These are phyloP conservation scores for Ramalina peruviana DNA, from an alignment of 495 filamentous ascomycete species.

Conservation along the genomic window DNA sequence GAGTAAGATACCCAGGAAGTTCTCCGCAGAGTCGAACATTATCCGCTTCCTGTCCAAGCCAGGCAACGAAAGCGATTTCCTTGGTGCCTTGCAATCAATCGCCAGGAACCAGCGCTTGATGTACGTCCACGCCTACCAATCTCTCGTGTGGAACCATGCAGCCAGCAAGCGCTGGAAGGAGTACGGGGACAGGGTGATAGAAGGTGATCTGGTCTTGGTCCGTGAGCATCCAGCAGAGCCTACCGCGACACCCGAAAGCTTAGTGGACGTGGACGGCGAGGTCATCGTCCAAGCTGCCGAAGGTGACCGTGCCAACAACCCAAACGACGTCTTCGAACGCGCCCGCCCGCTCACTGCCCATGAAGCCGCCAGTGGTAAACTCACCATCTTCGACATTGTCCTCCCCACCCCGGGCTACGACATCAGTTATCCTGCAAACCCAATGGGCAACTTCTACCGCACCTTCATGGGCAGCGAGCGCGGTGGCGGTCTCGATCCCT, in stretches of 20 bases:
- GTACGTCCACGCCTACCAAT: constrained; percentile 96
- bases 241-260: constrained; percentile 14
- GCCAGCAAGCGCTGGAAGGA: constrained; percentile 63
- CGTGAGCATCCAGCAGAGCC: constrained; percentile 34
- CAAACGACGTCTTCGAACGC: constrained; percentile 51
- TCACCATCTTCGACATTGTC: constrained; percentile 80
- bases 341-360: constrained; percentile 61
- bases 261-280: constrained; percentile 58
- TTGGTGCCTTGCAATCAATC: constrained; percentile 65
- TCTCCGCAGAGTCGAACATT: constrained; percentile 61
- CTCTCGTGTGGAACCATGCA: constrained; percentile 79
- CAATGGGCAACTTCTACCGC: constrained; percentile 66
- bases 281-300: constrained; percentile 44
- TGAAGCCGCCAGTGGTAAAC: constrained; percentile 68
- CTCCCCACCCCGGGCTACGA: constrained; percentile 88
- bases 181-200: constrained; percentile 55
- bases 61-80: constrained; percentile 42
- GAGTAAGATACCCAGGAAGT: constrained; percentile 60
- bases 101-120: constrained; percentile 69
- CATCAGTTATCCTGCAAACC: constrained; percentile 70
- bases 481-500: constrained; percentile 66
- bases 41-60: constrained; percentile 53
- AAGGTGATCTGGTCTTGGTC: constrained; percentile 75
- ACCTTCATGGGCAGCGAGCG: constrained; percentile 66
- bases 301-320: constrained; percentile 38